These are phyloP conservation scores for Geranomyces michiganensis DNA, from an alignment of 192 early-diverging fungal genomes.

Conservation along the genomic window DNA sequence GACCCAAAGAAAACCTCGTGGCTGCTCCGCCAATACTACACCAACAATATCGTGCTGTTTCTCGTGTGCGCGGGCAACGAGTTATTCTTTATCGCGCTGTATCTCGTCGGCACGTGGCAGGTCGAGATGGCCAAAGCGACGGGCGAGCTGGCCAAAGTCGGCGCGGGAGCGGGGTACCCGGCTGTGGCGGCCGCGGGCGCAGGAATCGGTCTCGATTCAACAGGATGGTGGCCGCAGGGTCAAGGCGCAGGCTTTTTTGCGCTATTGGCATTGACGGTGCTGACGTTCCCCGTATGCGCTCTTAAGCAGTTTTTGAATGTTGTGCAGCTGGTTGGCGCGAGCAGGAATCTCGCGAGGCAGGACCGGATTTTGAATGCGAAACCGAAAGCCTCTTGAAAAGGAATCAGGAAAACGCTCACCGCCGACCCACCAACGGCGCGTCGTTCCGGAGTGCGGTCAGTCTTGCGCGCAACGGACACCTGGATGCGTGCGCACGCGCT, in stretches of 20 bases:
- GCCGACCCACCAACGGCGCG: too few species aligned
- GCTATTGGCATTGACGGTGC: constrained; percentile 15
- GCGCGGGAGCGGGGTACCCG: constrained; percentile 4
- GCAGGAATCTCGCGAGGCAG: constrained; percentile 69
- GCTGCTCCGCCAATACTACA: constrained; percentile 90
- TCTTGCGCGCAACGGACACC: too few species aligned
- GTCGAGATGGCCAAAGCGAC: constrained; percentile 17
- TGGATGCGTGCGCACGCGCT: too few species aligned
- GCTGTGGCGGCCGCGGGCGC: constrained; percentile 19
- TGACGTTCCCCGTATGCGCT: constrained; percentile 75
- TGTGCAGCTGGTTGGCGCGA: constrained; percentile 89
- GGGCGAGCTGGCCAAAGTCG: constrained; percentile 17
- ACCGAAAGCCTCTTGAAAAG: background rate
- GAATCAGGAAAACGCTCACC: background rate
- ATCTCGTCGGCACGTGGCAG: constrained; percentile 44
- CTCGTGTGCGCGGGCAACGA: constrained; percentile 90
- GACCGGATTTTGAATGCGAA: constrained; percentile 47
- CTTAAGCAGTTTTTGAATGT: constrained; percentile 93
- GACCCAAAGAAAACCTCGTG: constrained; percentile 66
- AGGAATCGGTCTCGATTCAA: constrained; percentile 10
- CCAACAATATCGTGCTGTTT: constrained; percentile 88
- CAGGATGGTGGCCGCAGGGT: constrained; percentile 11
- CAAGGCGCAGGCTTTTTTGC: constrained; percentile 20
- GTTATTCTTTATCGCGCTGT: constrained; percentile 88
- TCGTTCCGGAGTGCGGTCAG: too few species aligned